Evolutionary conservation across 2,329 filamentous ascomycete species (phyloP), one percentile per base, ranked within the genome.

Genomic region (Hypoxylon sp.): DNA sequence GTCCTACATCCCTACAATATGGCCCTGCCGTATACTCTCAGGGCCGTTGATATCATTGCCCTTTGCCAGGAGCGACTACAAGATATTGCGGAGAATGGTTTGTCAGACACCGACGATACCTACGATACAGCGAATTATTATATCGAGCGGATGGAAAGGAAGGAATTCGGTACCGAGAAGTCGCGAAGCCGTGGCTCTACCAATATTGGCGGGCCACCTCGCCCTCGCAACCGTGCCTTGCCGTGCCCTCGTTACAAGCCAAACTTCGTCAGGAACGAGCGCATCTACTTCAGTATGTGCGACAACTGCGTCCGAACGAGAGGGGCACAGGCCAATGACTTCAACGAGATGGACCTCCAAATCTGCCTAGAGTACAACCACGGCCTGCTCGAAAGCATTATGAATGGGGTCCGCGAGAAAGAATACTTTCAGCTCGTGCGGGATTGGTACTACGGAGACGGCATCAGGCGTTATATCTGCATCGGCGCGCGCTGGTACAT

Each of bases 211-310:
- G 4, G 8, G 22, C 6, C 15, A 17, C 44, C 5, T 48, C 15
- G 5, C n/a, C 13, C 22, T 26, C 22, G 4, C 3, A 10, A 7
- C 4, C 24, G 44, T 30, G 52, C 52, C 11, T 0, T 20, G 3
- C 8, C 4, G 1, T 67, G 65, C 28, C 32, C 20, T 19, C 11
- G 20, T 0, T 65, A 22, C 17, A 19, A 59, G 2, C 6, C 11
- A 1, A 5, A 7, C 1, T 53, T 57, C 26, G 8, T 53, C 2
- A 54, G 62, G 1, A 41, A 20, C 20, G 65, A 68, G 46, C 56
- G 65, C 6, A 41, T 68, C 4, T 68, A 53, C 51, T 66, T 39
- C 37, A 44, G 59, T 4, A 26, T 3, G 1, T 68, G 65, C 44
- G 19, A 51, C 4, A 4, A 24, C 4, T 68, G 65, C 39, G 17